These are phyloP conservation scores for Macrolepiota dolichaula DNA, from an alignment of 768 basidiomycete genomes.

Conservation along the genomic window DNA sequence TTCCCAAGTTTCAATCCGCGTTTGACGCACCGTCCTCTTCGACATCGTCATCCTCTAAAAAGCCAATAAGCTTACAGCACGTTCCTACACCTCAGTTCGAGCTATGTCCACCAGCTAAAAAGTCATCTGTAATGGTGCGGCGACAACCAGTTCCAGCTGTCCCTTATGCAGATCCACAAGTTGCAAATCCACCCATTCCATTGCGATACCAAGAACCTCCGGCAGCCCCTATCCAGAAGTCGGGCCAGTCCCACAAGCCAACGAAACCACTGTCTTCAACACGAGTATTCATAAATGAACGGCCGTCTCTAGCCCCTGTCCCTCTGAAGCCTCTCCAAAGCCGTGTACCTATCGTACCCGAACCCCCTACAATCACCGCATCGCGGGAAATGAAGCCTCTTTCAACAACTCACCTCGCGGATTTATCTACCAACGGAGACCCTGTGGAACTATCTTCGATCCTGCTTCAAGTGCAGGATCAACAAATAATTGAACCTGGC, in stretches of 20 bases:
- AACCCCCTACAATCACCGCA: not conserved
- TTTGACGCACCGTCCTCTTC: not conserved
- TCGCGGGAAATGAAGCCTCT: slow-evolving; percentile 6
- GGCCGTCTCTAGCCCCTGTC: not conserved
- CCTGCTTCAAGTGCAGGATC: not conserved
- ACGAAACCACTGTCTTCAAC: slow-evolving; percentile 1
- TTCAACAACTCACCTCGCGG: slow-evolving; percentile 1
- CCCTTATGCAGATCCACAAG: not conserved
- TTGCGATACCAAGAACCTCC: slow-evolving; percentile 3
- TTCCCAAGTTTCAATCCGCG: slow-evolving; percentile 6
- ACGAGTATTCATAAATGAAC: not conserved
- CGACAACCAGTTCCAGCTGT: not conserved
- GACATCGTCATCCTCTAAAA: not conserved
- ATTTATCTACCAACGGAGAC: not conserved
- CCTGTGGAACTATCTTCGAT: slow-evolving; percentile 2
- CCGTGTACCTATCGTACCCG: not conserved
- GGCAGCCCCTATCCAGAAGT: not conserved
- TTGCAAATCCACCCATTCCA: not conserved
- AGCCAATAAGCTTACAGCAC: not conserved
- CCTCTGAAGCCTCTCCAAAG: slow-evolving; percentile 1
- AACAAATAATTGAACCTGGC: not conserved
- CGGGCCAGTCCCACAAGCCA: not conserved
- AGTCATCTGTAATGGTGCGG: not conserved
- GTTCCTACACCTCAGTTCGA: not conserved
- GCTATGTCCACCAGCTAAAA: not conserved